Percentiles rank a stretch among this genome's conserved stretches.
Conservation (phyloP, 2,329 filamentous ascomycete species). For the Pyricularia grisea region DNA sequence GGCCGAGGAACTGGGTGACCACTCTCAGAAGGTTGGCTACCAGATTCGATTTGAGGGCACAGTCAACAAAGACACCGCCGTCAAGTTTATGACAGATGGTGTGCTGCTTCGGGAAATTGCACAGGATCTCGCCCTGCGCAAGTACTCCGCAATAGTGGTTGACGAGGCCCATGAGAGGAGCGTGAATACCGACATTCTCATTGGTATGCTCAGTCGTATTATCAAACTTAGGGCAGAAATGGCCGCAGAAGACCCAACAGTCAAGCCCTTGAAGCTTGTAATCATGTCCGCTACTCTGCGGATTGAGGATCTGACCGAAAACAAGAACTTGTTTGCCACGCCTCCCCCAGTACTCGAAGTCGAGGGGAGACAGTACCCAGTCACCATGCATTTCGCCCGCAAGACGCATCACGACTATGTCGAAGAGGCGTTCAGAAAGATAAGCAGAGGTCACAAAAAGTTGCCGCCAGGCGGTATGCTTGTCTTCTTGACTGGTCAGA, state of each 20-base stretch:
- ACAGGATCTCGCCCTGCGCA: constrained; percentile 76
- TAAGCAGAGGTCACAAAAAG: constrained; percentile 79
- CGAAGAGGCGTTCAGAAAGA: constrained; percentile 81
- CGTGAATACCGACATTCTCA: constrained; percentile 96
- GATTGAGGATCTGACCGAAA: constrained; percentile 83
- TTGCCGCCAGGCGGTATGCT: constrained; percentile 85
- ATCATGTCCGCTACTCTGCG: constrained; percentile 97
- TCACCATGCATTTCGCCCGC: constrained; percentile 81
- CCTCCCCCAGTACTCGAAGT: constrained; percentile 80
- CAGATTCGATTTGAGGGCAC: constrained; percentile 93
- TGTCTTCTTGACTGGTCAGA: constrained; percentile 88
- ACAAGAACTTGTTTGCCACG: constrained; percentile 65
- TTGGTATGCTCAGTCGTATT: constrained; percentile 91
- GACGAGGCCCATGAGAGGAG: constrained; percentile 97
- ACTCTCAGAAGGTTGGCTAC: constrained; percentile 73
- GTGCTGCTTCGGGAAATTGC: constrained; percentile 86
- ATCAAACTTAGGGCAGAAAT: constrained; percentile 74
- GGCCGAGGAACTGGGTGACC: constrained; percentile 70
- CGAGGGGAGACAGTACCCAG: constrained; percentile 84
- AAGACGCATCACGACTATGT: constrained; percentile 80
- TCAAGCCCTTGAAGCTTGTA: constrained; percentile 79
- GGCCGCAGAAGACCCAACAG: constrained; percentile 57
- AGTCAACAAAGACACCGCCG: constrained; percentile 66
- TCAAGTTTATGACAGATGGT: constrained; percentile 99
- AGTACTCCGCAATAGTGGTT: constrained; percentile 90